phyloP scores from a whole-genome alignment of 2,329 filamentous ascomycete genomes.

The Aspergillaceae sp. region DNA sequence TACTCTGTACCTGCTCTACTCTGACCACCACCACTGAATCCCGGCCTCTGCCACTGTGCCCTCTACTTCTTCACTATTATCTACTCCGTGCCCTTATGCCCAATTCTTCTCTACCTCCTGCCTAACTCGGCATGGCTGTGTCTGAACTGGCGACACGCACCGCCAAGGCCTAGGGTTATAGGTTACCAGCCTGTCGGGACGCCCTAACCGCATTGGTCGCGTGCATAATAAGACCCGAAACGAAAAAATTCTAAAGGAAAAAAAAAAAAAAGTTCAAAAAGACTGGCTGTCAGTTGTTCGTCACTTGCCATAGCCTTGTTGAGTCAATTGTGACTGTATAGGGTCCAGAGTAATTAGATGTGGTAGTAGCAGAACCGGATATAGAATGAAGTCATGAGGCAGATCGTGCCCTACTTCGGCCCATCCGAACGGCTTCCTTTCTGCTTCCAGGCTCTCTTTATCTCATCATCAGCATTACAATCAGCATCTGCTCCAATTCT shows the following conservation, averaged over 20 bases:
- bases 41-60: not conserved
- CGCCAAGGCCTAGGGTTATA: constrained; percentile 11
- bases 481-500: constrained; percentile 13
- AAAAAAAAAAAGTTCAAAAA: not conserved
- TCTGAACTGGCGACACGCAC: constrained; percentile 18
- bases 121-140: too few species aligned
- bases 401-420: too few species aligned
- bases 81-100: too few species aligned
- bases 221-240: not conserved
- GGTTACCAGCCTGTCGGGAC: constrained; percentile 26
- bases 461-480: not conserved
- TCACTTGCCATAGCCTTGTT: too few species aligned
- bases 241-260: too few species aligned
- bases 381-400: too few species aligned
- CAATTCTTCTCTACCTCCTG: not conserved
- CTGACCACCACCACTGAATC: not conserved
- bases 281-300: too few species aligned
- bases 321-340: too few species aligned
- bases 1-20: too few species aligned
- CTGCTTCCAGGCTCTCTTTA: not conserved
- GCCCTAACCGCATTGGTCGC: constrained; percentile 18
- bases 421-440: too few species aligned
- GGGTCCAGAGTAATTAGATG: too few species aligned
- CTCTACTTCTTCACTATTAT: not conserved
- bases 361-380: too few species aligned